These are phyloP conservation scores for Zygoascus hellenicus DNA, from an alignment of 1,139 yeast genomes.

Conservation along the genomic window DNA sequence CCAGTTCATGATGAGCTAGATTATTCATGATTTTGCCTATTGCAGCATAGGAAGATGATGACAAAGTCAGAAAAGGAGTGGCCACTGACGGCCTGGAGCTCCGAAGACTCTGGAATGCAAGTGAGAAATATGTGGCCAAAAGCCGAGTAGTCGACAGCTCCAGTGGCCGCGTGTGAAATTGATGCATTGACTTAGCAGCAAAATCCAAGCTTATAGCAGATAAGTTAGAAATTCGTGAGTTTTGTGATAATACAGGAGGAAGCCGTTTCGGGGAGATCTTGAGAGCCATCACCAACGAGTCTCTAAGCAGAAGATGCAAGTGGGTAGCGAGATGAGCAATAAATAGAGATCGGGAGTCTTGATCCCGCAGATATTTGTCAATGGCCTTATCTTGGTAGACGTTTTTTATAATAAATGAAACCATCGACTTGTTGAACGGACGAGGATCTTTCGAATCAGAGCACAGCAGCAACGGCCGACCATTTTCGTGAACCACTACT, in stretches of 20 bases:
- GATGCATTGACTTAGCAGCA: slow-evolving; percentile 6
- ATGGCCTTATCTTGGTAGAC: not conserved
- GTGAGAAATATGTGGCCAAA: slow-evolving; percentile 15
- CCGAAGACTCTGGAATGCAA: slow-evolving; percentile 14
- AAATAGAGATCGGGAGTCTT: not conserved
- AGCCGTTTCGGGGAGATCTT: slow-evolving; percentile 13
- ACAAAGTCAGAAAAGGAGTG: slow-evolving; percentile 13
- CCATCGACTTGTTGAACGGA: not conserved
- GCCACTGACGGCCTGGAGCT: slow-evolving; percentile 12
- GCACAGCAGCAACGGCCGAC: slow-evolving; percentile 1
- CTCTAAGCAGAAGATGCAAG: slow-evolving; percentile 10
- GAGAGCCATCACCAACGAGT: slow-evolving; percentile 12
- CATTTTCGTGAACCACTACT: slow-evolving; percentile 5
- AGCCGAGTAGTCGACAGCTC: not conserved
- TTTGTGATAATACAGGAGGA: slow-evolving; percentile 15
- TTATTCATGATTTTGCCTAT: slow-evolving; percentile 19
- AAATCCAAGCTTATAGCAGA: slow-evolving; percentile 3
- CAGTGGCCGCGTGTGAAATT: not conserved
- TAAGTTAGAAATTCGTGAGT: slow-evolving; percentile 7
- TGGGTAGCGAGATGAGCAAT: slow-evolving; percentile 5
- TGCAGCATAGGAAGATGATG: slow-evolving; percentile 13
- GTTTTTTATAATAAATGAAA: not conserved
- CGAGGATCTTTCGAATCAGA: slow-evolving; percentile 4
- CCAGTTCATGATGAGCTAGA: slow-evolving; percentile 16
- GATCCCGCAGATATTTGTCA: not conserved